Evolutionary conservation across 495 filamentous ascomycete genomes (phyloP).

Genomic region (Penicillium paradoxum): DNA sequence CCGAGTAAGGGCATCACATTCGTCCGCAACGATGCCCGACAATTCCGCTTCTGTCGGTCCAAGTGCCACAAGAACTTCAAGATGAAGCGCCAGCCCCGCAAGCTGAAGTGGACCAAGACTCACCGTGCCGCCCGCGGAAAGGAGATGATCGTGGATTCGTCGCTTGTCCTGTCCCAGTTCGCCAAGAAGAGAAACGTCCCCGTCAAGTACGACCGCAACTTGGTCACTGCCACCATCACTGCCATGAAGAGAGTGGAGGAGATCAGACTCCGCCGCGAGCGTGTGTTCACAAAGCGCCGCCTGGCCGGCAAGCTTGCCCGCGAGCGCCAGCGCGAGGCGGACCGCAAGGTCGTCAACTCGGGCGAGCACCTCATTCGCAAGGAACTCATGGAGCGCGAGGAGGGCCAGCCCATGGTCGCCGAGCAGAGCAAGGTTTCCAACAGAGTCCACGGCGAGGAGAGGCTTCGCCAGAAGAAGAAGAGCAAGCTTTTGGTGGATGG

Average conservation of each 20-base stretch:
- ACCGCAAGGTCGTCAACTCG: slow-evolving; percentile 83
- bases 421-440: slow-evolving; percentile 34
- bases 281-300: slow-evolving; percentile 85
- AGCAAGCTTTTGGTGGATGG: slow-evolving; percentile 61
- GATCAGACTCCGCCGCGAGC: slow-evolving; percentile 76
- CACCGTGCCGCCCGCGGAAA: slow-evolving; percentile 70
- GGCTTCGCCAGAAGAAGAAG: slow-evolving; percentile 53
- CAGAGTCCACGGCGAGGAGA: slow-evolving; percentile 51
- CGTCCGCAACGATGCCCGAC: slow-evolving; percentile 72
- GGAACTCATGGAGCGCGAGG: slow-evolving; percentile 44
- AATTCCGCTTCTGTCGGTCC: slow-evolving; percentile 63
- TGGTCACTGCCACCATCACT: slow-evolving; percentile 77
- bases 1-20: slow-evolving; percentile 88
- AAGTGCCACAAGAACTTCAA: slow-evolving; percentile 99
- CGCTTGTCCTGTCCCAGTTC: slow-evolving; percentile 86
- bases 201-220: slow-evolving; percentile 88
- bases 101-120: slow-evolving; percentile 82
- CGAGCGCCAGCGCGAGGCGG: slow-evolving; percentile 59
- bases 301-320: slow-evolving; percentile 84
- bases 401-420: slow-evolving; percentile 36
- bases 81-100: slow-evolving; percentile 88
- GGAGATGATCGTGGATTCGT: slow-evolving; percentile 92
- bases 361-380: slow-evolving; percentile 74
- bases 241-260: slow-evolving; percentile 90
- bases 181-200: slow-evolving; percentile 89